Evolutionary conservation across 2,329 filamentous ascomycete species (phyloP).

Genomic region (Aspergillus transmontanensis): DNA sequence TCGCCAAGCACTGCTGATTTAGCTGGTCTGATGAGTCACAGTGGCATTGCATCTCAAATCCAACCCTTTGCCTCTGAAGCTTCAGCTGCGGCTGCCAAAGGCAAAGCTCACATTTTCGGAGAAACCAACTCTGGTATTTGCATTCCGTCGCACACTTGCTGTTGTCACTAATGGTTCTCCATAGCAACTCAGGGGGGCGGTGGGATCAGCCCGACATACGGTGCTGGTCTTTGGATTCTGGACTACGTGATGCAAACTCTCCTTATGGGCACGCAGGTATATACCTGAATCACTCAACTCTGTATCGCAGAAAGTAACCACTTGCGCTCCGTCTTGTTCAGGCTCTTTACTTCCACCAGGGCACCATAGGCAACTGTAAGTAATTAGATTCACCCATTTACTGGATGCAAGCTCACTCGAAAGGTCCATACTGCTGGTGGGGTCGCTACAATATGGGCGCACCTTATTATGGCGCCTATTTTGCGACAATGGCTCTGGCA

Average conservation of each 20-base stretch:
- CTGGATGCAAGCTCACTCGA: background rate
- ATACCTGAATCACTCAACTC: too few relatives aligned
- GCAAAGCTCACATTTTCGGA: slow-evolving; percentile 52
- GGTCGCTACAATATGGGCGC: slow-evolving; percentile 53
- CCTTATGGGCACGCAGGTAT: slow-evolving; percentile 31
- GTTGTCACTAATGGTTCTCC: background rate
- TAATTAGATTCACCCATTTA: background rate
- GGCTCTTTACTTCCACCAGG: slow-evolving; percentile 52
- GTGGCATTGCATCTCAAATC: slow-evolving; percentile 44
- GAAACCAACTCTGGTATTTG: slow-evolving; percentile 54
- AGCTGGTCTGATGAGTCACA: slow-evolving; percentile 50
- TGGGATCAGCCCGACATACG: slow-evolving; percentile 51
- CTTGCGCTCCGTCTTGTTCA: background rate
- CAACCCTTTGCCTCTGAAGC: slow-evolving; percentile 46
- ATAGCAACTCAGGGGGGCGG: slow-evolving; percentile 42
- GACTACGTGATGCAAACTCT: slow-evolving; percentile 46
- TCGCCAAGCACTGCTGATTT: slow-evolving; percentile 41
- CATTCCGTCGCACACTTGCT: background rate
- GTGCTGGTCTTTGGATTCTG: slow-evolving; percentile 55
- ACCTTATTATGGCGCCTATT: slow-evolving; percentile 57
- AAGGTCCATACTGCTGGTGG: slow-evolving; percentile 52
- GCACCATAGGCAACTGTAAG: slow-evolving; percentile 56
- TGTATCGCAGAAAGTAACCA: background rate
- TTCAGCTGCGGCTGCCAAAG: slow-evolving; percentile 39
- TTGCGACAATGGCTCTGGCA: slow-evolving; percentile 50